Conservation (phyloP, 305 asterid genomes). For the Rubia balearica region DNA sequence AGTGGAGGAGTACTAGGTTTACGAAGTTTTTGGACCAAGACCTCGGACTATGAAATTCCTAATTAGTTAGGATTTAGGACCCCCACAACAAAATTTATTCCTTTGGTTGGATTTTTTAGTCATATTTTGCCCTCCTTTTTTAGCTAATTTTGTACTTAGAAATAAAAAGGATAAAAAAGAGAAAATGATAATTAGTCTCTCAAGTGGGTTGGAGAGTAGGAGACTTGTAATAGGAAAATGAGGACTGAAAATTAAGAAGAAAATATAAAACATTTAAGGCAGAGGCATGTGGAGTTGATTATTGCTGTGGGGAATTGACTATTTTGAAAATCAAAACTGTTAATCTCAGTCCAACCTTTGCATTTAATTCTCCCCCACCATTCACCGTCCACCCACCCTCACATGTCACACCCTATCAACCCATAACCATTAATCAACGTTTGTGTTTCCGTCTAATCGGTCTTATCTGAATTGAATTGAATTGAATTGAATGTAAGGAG, state of each 20-base stretch:
- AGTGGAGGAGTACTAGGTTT: too few relatives aligned
- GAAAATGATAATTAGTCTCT: neutral
- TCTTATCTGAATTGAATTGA: too few relatives aligned
- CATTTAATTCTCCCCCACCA: too few relatives aligned
- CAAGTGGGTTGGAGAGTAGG: slow-evolving; percentile 10
- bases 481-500: too few relatives aligned
- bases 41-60: neutral
- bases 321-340: too few relatives aligned
- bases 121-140: neutral
- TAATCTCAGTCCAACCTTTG: neutral
- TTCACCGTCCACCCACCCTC: too few relatives aligned
- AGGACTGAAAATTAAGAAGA: neutral
- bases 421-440: too few relatives aligned
- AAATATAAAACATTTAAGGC: neutral
- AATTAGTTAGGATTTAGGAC: neutral
- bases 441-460: too few relatives aligned
- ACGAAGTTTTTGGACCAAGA: neutral
- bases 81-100: neutral
- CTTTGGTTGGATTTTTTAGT: neutral
- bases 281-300: neutral
- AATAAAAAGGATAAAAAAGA: neutral
- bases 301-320: neutral
- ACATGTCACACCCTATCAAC: too few relatives aligned
- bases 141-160: neutral
- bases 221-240: neutral